These are phyloP conservation scores for Leishmania arabica DNA, from an alignment of 208 protist genomes.

Conservation along the genomic window DNA sequence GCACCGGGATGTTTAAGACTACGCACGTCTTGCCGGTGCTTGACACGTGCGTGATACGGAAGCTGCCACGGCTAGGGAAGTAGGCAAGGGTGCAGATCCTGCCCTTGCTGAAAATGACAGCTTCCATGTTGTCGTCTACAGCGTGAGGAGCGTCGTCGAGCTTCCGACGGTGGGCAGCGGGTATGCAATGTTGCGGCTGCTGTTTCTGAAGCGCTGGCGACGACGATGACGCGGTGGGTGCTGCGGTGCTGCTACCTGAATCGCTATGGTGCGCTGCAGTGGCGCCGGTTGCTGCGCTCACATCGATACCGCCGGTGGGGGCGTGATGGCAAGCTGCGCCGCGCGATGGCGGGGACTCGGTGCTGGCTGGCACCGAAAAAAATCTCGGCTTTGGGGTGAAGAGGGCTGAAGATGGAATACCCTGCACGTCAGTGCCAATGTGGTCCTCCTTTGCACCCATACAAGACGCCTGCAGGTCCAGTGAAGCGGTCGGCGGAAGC, in stretches of 20 bases:
- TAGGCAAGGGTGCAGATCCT: slow-evolving; percentile 42
- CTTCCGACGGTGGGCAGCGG: background rate
- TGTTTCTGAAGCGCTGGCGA: background rate
- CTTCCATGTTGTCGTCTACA: slow-evolving; percentile 15
- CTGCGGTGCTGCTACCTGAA: background rate
- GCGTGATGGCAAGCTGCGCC: background rate
- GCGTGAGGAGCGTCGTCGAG: background rate
- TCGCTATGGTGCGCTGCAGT: too few relatives aligned
- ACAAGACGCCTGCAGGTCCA: background rate
- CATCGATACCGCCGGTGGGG: background rate
- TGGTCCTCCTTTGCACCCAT: background rate
- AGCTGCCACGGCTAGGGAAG: slow-evolving; percentile 13
- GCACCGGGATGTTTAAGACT: slow-evolving; percentile 54
- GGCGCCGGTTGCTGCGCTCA: background rate
- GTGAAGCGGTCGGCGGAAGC: background rate
- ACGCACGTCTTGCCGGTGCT: slow-evolving; percentile 29
- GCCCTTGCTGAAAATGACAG: slow-evolving; percentile 25
- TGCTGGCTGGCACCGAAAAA: background rate
- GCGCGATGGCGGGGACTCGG: background rate
- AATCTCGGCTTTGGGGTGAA: background rate
- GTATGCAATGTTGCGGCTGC: background rate
- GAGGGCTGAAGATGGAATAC: background rate
- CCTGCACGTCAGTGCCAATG: background rate
- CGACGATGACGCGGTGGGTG: background rate
- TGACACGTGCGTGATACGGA: slow-evolving; percentile 34